Evolutionary conservation across 179 eudicot species (phyloP).

Genomic region (Pouteria campechiana): DNA sequence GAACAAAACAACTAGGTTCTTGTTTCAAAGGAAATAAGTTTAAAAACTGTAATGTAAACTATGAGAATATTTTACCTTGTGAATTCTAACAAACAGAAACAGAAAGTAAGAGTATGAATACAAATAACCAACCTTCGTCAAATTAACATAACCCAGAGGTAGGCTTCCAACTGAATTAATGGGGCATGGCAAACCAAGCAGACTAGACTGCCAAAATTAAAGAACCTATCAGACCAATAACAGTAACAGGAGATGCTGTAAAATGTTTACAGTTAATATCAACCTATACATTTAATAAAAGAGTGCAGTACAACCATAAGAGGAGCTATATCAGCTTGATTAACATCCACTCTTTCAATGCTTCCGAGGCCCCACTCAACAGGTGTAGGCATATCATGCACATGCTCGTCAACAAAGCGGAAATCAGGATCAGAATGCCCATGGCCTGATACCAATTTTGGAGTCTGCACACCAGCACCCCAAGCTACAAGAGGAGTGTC

Average conservation of each 20-base stretch:
- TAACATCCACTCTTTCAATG: constrained; percentile 87
- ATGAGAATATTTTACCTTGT: no score
- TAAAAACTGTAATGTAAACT: no score
- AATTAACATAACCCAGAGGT: constrained; percentile 63
- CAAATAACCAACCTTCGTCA: constrained; percentile 37
- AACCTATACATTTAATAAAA: no score
- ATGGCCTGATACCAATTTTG: constrained; percentile 38
- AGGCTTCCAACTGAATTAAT: constrained; percentile 85
- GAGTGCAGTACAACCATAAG: constrained; percentile 68
- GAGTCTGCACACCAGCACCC: constrained; percentile 90
- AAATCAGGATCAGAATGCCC: constrained; percentile 38
- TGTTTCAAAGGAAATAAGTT: neutral
- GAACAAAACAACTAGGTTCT: neutral
- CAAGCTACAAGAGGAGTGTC: constrained; percentile 94
- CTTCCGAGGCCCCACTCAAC: constrained; percentile 82
- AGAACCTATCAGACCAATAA: constrained; percentile 3
- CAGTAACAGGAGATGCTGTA: neutral
- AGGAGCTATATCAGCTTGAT: constrained; percentile 98
- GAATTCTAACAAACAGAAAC: no score
- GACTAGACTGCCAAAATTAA: constrained; percentile 62
- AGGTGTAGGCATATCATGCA: constrained; percentile 80
- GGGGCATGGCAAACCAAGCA: constrained; percentile 88
- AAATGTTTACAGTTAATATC: no score
- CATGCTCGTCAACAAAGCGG: constrained; percentile 85
- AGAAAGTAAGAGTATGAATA: no score